A percentile compares a stretch with the other conserved stretches of the same genome.
Evolutionary conservation across 371 early-diverging fungal genomes (phyloP).

Genomic region (Circinella minor): DNA sequence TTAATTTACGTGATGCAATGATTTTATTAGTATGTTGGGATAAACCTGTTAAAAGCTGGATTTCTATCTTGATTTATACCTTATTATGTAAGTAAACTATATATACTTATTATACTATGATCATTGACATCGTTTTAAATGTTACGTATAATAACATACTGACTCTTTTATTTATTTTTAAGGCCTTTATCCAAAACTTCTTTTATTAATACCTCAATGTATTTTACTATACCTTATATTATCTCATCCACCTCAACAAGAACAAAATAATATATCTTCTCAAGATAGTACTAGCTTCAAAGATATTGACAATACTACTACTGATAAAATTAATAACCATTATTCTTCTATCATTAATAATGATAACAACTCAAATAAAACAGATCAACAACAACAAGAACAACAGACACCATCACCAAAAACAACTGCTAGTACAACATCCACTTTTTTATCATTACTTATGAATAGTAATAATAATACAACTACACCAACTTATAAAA

Average conservation of each 20-base stretch:
- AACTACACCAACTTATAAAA: conserved; percentile 36
- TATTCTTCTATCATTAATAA: no score
- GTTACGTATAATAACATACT: no score
- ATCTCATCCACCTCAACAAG: not conserved
- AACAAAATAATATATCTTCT: not conserved
- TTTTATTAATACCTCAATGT: not conserved
- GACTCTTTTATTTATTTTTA: not conserved
- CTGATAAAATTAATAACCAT: no score
- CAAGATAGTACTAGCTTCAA: not conserved
- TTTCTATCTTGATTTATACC: conserved; percentile 38
- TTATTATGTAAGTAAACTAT: conserved; percentile 33
- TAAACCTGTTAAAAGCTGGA: conserved; percentile 36
- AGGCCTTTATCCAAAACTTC: conserved; percentile 3
- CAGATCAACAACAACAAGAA: no score
- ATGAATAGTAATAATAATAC: not conserved
- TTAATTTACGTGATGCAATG: conserved; percentile 37
- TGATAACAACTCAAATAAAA: not conserved
- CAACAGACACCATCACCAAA: not conserved
- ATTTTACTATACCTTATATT: not conserved
- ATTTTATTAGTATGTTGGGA: conserved; percentile 47
- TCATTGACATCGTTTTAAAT: no score
- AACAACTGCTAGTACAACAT: not conserved
- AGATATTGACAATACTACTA: not conserved
- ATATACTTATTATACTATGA: no score
- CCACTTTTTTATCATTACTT: not conserved